Evolutionary conservation across 108 stramenopile species (phyloP).

Genomic region (Nannochloropsis salina): DNA sequence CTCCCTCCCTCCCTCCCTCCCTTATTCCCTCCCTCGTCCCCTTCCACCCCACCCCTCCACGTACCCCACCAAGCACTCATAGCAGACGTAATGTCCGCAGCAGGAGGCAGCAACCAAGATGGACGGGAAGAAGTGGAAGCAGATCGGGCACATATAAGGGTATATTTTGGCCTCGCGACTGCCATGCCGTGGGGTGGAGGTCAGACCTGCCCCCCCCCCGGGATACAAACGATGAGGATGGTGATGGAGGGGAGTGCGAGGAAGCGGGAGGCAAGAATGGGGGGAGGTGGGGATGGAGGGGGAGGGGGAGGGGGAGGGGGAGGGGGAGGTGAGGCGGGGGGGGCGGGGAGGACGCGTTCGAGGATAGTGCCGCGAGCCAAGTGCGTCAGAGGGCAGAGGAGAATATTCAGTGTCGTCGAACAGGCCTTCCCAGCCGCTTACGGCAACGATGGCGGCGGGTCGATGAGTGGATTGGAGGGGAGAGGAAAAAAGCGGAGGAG

Average conservation of each 20-base stretch:
- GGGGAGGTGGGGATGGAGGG: background rate
- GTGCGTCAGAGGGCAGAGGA: background rate
- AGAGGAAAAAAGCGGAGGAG: no score
- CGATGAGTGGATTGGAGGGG: no score
- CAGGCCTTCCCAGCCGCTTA: background rate
- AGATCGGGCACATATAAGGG: background rate
- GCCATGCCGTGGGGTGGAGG: background rate
- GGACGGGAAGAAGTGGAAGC: constrained; percentile 13
- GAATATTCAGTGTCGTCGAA: background rate
- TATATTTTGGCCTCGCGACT: background rate
- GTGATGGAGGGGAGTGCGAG: background rate
- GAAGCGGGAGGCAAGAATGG: background rate
- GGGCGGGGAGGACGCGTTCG: background rate
- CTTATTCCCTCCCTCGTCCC: background rate
- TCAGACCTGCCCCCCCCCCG: background rate
- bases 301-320: background rate
- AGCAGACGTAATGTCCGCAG: constrained; percentile 12
- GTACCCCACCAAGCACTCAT: background rate
- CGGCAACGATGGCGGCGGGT: background rate
- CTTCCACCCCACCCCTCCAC: background rate
- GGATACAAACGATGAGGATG: background rate
- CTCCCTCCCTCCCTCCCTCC: no score
- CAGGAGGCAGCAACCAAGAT: background rate
- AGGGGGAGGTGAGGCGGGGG: background rate
- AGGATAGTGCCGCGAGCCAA: background rate